phyloP scores from a whole-genome alignment of 306 rosid genomes.

The Hylodesmum podocarpum region DNA sequence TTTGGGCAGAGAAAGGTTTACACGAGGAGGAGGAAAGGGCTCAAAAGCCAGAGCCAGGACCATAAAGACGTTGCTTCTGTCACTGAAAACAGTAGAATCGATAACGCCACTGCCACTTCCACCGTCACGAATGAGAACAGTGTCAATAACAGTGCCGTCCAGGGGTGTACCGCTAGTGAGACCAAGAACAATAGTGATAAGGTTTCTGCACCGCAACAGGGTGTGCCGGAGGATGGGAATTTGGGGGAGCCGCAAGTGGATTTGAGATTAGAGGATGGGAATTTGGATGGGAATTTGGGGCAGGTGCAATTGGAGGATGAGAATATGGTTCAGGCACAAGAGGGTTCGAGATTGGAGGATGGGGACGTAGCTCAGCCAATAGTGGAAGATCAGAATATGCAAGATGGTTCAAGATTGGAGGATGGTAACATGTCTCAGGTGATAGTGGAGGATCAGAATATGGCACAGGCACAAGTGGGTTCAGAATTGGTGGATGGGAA shows the following conservation, averaged over 20 bases:
- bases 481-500: background rate
- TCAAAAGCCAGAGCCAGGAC: conserved; percentile 54
- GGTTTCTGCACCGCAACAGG: too few relatives aligned
- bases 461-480: background rate
- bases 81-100: background rate
- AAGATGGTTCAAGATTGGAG: background rate
- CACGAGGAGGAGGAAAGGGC: conserved; percentile 55
- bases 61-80: conserved; percentile 12
- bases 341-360: background rate
- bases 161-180: too few relatives aligned
- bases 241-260: background rate
- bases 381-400: background rate
- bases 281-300: background rate
- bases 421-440: background rate
- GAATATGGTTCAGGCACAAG: background rate
- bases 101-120: background rate
- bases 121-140: background rate
- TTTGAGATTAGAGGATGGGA: background rate
- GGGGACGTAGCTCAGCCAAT: background rate
- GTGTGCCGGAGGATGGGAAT: background rate
- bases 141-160: background rate
- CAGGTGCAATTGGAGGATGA: background rate
- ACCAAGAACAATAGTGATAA: background rate
- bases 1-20: conserved; percentile 64
- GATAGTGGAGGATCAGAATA: background rate